Percentiles rank a stretch among this genome's conserved stretches.
Conservation (phyloP, 2,329 filamentous ascomycete genomes). For the Exserohilum turcica region DNA sequence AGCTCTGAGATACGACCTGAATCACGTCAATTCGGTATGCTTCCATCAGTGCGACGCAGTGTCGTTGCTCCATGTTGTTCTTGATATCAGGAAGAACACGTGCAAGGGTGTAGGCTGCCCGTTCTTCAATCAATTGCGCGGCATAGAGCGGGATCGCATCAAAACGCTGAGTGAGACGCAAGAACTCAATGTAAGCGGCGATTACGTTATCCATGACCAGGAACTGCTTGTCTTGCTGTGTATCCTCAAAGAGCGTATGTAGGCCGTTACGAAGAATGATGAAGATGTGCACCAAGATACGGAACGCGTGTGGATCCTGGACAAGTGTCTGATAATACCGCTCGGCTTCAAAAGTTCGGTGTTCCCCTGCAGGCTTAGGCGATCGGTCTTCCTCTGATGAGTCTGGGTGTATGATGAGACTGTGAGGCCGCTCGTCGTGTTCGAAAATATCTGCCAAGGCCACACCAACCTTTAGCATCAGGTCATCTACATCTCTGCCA, state of each 20-base stretch:
- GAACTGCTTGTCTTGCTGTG: conserved; percentile 28
- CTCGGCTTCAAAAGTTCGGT: conserved; percentile 29
- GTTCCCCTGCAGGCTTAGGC: conserved; percentile 24
- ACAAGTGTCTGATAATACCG: conserved; percentile 42
- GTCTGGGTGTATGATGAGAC: conserved; percentile 41
- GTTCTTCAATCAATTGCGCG: conserved; percentile 70
- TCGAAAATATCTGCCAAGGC: conserved; percentile 49
- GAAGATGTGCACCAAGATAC: conserved; percentile 59
- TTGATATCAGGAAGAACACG: conserved; percentile 76
- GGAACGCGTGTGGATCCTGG: conserved; percentile 51
- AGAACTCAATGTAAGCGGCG: conserved; percentile 78
- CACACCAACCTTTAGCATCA: conserved; percentile 52
- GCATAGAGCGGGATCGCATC: conserved; percentile 85
- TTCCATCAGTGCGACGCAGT: conserved; percentile 75
- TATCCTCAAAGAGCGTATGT: conserved; percentile 16
- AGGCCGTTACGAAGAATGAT: conserved; percentile 65
- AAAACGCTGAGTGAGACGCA: conserved; percentile 70
- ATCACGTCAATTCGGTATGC: conserved; percentile 74
- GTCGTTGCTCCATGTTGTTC: conserved; percentile 66
- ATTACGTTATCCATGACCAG: conserved; percentile 72
- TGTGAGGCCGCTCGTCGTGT: conserved; percentile 32
- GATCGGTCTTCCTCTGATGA: conserved; percentile 21
- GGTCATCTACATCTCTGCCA: conserved; percentile 59
- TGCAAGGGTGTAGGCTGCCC: conserved; percentile 73
- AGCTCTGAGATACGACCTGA: conserved; percentile 74